Conservation (phyloP, 495 filamentous ascomycete genomes). For the Podospora tetraspora region DNA sequence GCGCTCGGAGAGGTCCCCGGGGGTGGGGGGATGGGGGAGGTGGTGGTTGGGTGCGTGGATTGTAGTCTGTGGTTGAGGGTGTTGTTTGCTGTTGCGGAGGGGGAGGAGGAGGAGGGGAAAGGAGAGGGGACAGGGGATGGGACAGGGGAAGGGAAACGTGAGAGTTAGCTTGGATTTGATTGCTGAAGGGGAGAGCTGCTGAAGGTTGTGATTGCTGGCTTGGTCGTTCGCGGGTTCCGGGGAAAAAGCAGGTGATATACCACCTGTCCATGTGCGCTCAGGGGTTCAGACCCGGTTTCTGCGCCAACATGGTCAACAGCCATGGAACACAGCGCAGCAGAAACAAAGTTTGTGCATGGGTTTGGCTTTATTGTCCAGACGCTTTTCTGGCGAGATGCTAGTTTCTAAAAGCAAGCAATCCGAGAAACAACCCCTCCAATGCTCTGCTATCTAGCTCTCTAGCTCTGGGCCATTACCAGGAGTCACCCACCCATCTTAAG, state of each 20-base stretch:
- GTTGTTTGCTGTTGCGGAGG: slow-evolving; percentile 60
- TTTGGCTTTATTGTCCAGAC: slow-evolving; percentile 40
- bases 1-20: slow-evolving; percentile 40
- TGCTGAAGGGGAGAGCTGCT: background rate
- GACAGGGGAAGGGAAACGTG: background rate
- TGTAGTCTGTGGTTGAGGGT: slow-evolving; percentile 81
- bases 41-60: slow-evolving; percentile 70
- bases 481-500: slow-evolving; percentile 35
- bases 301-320: background rate
- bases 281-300: background rate
- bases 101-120: slow-evolving; percentile 29
- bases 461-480: slow-evolving; percentile 33
- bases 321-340: background rate
- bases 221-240: background rate
- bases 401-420: slow-evolving; percentile 38
- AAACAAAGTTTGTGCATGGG: slow-evolving; percentile 11
- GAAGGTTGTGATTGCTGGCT: background rate
- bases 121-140: background rate
- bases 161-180: background rate
- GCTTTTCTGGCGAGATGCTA: slow-evolving; percentile 41
- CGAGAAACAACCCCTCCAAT: slow-evolving; percentile 38
- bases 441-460: slow-evolving; percentile 37
- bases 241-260: background rate
- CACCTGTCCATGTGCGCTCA: background rate
- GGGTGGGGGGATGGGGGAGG: slow-evolving; percentile 44